Evolutionary conservation across 306 rosid genomes (phyloP).

Genomic region (Rosa lucieae): DNA sequence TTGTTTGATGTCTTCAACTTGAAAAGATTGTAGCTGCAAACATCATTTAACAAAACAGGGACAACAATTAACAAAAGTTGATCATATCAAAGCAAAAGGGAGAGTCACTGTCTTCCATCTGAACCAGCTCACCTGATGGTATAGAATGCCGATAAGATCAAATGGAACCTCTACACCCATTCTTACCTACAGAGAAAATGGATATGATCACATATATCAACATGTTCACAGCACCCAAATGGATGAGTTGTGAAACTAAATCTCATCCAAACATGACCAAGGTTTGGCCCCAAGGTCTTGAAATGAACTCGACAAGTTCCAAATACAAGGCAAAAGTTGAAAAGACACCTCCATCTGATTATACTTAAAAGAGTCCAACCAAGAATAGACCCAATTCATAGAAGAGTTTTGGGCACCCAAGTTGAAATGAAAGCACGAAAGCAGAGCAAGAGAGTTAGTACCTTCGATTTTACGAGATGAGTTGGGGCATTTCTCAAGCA

Average conservation of each 20-base stretch:
- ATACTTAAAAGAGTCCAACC: not conserved
- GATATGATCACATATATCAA: not conserved
- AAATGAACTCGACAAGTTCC: not conserved
- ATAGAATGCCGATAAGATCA: conserved; percentile 70
- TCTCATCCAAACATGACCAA: not conserved
- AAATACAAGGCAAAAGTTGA: too few relatives aligned
- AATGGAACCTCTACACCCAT: conserved; percentile 90
- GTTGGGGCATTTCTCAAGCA: conserved; percentile 83
- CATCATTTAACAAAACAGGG: conserved; percentile 12
- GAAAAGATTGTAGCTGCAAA: conserved; percentile 69
- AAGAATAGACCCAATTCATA: not conserved
- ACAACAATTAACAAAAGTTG: conserved; percentile 2
- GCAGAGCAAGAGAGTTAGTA: conserved; percentile 27
- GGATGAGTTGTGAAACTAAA: not conserved
- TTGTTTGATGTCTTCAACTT: conserved; percentile 70
- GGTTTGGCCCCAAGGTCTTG: not conserved
- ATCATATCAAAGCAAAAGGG: conserved; percentile 22
- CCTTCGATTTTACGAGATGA: conserved; percentile 81
- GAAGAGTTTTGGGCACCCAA: not conserved
- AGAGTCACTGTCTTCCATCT: conserved; percentile 6
- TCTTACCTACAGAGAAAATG: conserved; percentile 51
- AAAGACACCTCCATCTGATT: not conserved
- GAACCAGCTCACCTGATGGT: conserved; percentile 70
- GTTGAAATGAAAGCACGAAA: not conserved
- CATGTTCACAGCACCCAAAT: not conserved